Conservation (phyloP, 352 stramenopile genomes). For the Blastocystis sp. region DNA sequence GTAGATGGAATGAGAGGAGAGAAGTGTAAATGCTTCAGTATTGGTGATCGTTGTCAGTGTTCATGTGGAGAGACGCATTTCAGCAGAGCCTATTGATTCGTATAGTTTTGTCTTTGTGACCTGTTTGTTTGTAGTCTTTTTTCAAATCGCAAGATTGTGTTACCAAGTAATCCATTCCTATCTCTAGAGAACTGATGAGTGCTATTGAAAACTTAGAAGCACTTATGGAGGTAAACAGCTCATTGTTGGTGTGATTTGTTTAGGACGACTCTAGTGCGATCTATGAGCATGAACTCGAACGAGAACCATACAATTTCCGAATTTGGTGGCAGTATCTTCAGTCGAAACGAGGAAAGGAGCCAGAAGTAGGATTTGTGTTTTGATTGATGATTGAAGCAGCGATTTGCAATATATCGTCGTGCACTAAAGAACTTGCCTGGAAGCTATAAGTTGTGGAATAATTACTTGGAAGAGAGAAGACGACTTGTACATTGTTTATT, state of each 20-base stretch:
- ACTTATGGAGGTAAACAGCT: too few relatives aligned
- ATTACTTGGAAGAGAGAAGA: slow-evolving; percentile 74
- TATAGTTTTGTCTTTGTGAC: neutral
- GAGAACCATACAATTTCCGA: slow-evolving; percentile 59
- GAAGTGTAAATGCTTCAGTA: slow-evolving; percentile 55
- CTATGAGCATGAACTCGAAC: slow-evolving; percentile 35
- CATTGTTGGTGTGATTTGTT: neutral
- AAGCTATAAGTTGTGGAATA: slow-evolving; percentile 89
- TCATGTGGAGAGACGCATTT: slow-evolving; percentile 55
- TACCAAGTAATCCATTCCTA: neutral
- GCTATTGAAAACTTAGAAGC: neutral
- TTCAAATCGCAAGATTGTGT: neutral
- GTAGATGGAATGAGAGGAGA: slow-evolving; percentile 38
- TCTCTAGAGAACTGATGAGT: neutral
- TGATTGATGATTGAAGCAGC: neutral
- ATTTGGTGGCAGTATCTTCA: slow-evolving; percentile 55
- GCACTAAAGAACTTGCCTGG: slow-evolving; percentile 75
- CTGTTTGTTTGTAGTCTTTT: neutral
- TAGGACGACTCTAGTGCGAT: slow-evolving; percentile 45
- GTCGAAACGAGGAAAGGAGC: slow-evolving; percentile 36
- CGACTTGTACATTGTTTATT: slow-evolving; percentile 64
- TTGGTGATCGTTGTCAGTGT: slow-evolving; percentile 47
- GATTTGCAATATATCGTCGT: slow-evolving; percentile 74
- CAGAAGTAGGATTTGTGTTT: slow-evolving; percentile 1
- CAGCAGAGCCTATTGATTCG: slow-evolving; percentile 32